phyloP scores from a whole-genome alignment of 768 basidiomycete species.

The Boletus rubescentipes region DNA sequence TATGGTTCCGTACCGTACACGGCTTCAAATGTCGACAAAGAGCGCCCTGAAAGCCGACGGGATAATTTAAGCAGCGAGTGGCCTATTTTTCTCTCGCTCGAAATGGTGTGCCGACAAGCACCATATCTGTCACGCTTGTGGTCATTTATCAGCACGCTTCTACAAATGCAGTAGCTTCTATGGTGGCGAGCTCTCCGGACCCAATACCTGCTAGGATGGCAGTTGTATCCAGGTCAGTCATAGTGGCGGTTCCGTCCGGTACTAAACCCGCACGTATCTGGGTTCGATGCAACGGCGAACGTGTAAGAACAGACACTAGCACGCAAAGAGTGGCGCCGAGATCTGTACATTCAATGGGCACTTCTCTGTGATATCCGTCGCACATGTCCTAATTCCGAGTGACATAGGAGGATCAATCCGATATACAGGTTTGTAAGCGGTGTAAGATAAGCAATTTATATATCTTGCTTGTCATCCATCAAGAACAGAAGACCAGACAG shows the following conservation, averaged over 20 bases:
- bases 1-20: conserved; percentile 34
- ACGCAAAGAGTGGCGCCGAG: no score
- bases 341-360: no score
- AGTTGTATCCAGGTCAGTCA: conserved; percentile 33
- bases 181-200: conserved; percentile 27
- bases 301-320: no score
- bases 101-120: conserved; percentile 34
- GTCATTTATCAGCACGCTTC: conserved; percentile 40
- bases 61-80: conserved; percentile 12
- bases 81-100: conserved; percentile 27
- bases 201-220: conserved; percentile 27
- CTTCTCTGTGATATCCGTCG: no score
- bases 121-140: conserved; percentile 35
- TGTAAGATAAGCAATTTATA: conserved; percentile 1
- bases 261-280: conserved; percentile 22
- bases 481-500: not conserved
- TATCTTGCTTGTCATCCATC: not conserved
- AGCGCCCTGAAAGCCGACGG: conserved; percentile 31
- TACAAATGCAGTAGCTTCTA: conserved; percentile 38
- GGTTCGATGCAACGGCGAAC: not conserved
- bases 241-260: conserved; percentile 22
- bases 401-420: not conserved
- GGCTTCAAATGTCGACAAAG: not conserved
- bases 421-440: not conserved
- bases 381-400: no score